phyloP scores from a whole-genome alignment of 1,284 basidiomycete species.

The Naganishia liquefaciens region DNA sequence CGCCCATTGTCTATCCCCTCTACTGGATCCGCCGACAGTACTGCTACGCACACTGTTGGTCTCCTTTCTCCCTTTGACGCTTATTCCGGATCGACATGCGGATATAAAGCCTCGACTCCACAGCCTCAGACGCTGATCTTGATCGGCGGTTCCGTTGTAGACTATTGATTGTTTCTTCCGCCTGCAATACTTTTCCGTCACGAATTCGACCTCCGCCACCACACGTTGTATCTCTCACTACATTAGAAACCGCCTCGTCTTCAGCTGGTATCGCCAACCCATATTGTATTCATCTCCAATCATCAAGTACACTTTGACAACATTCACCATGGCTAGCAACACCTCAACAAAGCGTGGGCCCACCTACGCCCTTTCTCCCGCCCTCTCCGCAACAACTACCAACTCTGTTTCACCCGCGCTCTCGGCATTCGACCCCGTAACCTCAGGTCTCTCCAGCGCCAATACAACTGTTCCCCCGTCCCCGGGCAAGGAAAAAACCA shows the following conservation, averaged over 20 bases:
- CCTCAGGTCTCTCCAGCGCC: constrained; percentile 5
- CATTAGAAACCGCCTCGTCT: neutral
- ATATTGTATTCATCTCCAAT: neutral
- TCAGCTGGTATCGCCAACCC: neutral
- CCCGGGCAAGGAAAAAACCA: constrained; percentile 17
- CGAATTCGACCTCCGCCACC: constrained; percentile 2
- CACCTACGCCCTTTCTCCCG: neutral
- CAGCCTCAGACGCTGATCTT: neutral
- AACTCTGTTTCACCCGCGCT: constrained; percentile 19
- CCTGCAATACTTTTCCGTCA: neutral
- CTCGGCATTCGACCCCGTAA: constrained; percentile 23
- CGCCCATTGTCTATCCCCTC: neutral
- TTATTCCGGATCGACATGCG: neutral
- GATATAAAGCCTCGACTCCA: neutral
- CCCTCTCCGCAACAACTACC: constrained; percentile 4
- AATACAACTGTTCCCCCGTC: constrained; percentile 21
- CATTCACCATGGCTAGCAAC: neutral
- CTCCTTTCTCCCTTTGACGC: constrained; percentile 1
- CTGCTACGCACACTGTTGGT: constrained; percentile 7
- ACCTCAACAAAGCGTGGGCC: neutral
- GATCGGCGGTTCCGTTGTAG: constrained; percentile 8
- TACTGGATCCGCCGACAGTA: neutral
- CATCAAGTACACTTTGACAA: neutral
- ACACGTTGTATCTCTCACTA: neutral
- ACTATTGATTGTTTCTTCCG: constrained; percentile 4